Base-by-base conservation (phyloP, 2,329 filamentous ascomycete species). In the Pestalotiopsis sp. region DNA sequence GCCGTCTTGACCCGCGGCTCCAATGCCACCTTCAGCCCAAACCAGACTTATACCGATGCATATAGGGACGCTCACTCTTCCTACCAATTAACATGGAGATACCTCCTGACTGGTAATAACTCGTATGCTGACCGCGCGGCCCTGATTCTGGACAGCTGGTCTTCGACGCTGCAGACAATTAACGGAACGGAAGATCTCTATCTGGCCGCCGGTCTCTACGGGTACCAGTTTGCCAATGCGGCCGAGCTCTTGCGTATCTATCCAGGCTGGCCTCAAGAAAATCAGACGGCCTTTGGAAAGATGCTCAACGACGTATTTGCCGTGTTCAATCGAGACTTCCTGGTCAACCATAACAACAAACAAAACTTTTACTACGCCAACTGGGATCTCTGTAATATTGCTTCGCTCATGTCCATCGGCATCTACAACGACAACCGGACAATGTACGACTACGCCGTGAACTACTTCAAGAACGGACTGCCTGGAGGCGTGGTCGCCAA, bases 211-310 rank as follows among this genome's bases (percentile, higher is more conserved):
- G 83, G 83, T 0, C 70, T 85, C 2, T 82, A 85, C 38, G 83
- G 83, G 0, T 84, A 84, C 65, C 75, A 85, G 69, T 74, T 85
- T 12, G 83, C 83, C 17, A 85, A 85, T 63, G 82, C 79, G 0
- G 83, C 77, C 0, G 83, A 85, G 69, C 74, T 85, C 1, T 73
- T 85, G 59, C 74, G 80, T 1, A 71, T 68, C 23, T 80, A 82
- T 65, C 36, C 66, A 5, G 76, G 74, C 1, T 83, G 81, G 78
- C 36, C 71, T 14, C 67, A 69, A 13, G 52, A 23, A 14, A 38
- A 55, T 36, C 68, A 78, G 11, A 67, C 72, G 1, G 73, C 72
- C 4, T 72, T 77, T 4, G 69, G 69, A 2, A 71, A 68, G 9
- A 78, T 83, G 78, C 68, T 84, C 64, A 69, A 70, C 7, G 71